Evolutionary conservation across 768 basidiomycete genomes (phyloP).

Genomic region (Boletellus ananas): DNA sequence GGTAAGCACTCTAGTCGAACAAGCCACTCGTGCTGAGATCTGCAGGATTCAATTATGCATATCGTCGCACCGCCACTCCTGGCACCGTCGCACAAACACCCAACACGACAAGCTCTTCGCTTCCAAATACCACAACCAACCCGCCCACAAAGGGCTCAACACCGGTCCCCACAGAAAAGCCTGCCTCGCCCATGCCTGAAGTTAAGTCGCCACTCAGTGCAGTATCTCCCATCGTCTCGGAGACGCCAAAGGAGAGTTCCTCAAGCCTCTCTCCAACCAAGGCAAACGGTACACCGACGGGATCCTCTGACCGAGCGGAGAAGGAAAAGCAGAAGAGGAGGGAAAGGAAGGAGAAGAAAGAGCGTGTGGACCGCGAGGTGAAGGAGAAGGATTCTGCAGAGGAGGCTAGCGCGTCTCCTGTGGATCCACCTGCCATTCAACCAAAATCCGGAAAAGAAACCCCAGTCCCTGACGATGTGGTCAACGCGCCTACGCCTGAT

Average conservation of each 20-base stretch:
- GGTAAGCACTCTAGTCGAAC: conserved; percentile 44
- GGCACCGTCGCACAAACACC: conserved; percentile 55
- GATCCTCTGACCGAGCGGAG: conserved; percentile 47
- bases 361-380: conserved; percentile 43
- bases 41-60: conserved; percentile 93
- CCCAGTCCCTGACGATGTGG: conserved; percentile 27
- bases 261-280: conserved; percentile 30
- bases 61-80: conserved; percentile 67
- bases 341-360: conserved; percentile 60
- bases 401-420: conserved; percentile 26
- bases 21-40: conserved; percentile 4
- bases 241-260: conserved; percentile 35
- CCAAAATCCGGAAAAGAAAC: conserved; percentile 41
- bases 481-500: conserved; percentile 25
- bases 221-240: conserved; percentile 32
- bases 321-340: conserved; percentile 57
- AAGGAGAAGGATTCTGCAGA: conserved; percentile 37
- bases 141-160: conserved; percentile 33
- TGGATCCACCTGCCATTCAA: conserved; percentile 20
- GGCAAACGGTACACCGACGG: conserved; percentile 31
- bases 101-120: conserved; percentile 49
- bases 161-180: conserved; percentile 35
- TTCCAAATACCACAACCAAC: conserved; percentile 39
- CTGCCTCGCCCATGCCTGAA: conserved; percentile 29
- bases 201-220: conserved; percentile 35